Evolutionary conservation across 768 basidiomycete genomes (phyloP).

Genomic region (Fibroporia radiculosa): DNA sequence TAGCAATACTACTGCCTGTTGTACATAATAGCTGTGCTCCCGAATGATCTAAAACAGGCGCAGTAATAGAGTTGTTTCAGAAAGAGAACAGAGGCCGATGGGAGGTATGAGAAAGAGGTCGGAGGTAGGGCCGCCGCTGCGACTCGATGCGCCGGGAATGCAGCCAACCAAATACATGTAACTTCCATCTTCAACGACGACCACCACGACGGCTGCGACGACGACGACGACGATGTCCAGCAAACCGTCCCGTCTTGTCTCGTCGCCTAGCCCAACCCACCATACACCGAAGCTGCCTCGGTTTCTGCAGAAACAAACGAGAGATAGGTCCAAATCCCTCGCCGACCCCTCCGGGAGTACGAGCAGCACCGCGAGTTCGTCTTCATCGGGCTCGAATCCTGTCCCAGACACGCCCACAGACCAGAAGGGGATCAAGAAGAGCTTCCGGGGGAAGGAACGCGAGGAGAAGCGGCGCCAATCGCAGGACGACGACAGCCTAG

Average conservation of each 20-base stretch:
- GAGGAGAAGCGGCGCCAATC: slow-evolving; percentile 16
- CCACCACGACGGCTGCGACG: slow-evolving; percentile 10
- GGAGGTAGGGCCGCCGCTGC: slow-evolving; percentile 2
- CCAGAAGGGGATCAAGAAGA: slow-evolving; percentile 10
- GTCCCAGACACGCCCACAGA: slow-evolving; percentile 20
- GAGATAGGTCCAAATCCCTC: slow-evolving; percentile 55
- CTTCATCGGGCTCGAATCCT: slow-evolving; percentile 29
- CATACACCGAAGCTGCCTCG: slow-evolving; percentile 53
- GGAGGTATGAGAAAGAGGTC: neutral
- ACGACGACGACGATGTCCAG: slow-evolving; percentile 35
- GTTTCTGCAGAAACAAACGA: slow-evolving; percentile 57
- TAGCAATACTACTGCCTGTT: too few relatives aligned
- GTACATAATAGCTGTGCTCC: too few relatives aligned
- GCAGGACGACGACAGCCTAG: slow-evolving; percentile 24
- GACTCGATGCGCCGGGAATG: neutral
- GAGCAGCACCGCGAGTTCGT: slow-evolving; percentile 32
- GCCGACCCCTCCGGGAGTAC: slow-evolving; percentile 29
- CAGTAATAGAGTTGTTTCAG: neutral
- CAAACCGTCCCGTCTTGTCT: slow-evolving; percentile 34
- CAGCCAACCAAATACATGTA: neutral
- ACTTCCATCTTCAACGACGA: neutral
- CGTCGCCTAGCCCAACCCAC: slow-evolving; percentile 31
- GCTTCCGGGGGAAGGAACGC: slow-evolving; percentile 11
- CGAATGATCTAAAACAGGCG: too few relatives aligned
- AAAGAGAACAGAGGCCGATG: neutral